Percentiles rank a stretch among this genome's conserved stretches.
phyloP scores from a whole-genome alignment of 257 asterid genomes.

The Verbascum thapsus region DNA sequence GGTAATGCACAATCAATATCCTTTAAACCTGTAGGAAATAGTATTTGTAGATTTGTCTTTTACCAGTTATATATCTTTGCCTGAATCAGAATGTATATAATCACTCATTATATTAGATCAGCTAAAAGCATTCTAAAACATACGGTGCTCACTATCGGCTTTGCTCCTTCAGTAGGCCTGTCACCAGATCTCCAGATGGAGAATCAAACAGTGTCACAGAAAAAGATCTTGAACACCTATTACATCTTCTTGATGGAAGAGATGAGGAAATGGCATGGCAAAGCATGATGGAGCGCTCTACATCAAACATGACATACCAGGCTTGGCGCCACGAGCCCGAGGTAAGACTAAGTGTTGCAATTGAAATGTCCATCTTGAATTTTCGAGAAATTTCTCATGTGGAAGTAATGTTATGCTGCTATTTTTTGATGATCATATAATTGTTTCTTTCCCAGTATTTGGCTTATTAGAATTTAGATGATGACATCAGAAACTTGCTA shows the following conservation, averaged over 20 bases:
- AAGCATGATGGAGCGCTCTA: constrained; percentile 59
- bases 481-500: too few relatives aligned
- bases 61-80: constrained; percentile 2
- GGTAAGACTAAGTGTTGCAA: constrained; percentile 35
- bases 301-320: constrained; percentile 52
- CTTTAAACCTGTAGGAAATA: not conserved
- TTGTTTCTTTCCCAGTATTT: not conserved
- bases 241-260: constrained; percentile 63
- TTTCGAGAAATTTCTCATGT: not conserved
- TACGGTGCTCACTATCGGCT: constrained; percentile 19
- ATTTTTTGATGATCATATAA: not conserved
- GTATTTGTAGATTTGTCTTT: not conserved
- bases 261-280: constrained; percentile 76
- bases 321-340: constrained; percentile 71
- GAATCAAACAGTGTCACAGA: constrained; percentile 52
- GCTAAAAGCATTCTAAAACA: not conserved
- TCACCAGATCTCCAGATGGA: constrained; percentile 44
- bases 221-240: constrained; percentile 71
- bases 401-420: not conserved
- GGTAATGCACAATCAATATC: not conserved
- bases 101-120: not conserved
- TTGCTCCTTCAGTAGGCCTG: constrained; percentile 42
- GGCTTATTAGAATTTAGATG: too few relatives aligned
- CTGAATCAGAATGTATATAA: not conserved
- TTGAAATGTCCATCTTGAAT: not conserved